phyloP scores from a whole-genome alignment of 805 yeast species.

The Spathaspora sp. region DNA sequence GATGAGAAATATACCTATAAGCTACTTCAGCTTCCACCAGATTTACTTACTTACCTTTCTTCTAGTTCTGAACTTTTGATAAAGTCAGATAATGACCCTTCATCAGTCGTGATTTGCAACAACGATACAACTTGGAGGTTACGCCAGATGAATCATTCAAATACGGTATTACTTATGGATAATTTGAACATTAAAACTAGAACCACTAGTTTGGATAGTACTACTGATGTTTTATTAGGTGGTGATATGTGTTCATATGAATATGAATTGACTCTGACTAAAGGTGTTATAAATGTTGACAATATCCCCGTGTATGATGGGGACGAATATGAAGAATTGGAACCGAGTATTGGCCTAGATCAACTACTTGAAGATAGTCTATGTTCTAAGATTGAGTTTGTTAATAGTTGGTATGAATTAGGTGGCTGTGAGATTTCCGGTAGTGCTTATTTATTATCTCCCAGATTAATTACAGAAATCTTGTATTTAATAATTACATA shows the following conservation, averaged over 20 bases:
- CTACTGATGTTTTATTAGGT: constrained; percentile 18
- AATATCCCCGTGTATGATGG: constrained; percentile 24
- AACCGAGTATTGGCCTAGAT: constrained; percentile 12
- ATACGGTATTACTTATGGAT: constrained; percentile 61
- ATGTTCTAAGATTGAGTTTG: constrained; percentile 54
- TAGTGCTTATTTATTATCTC: constrained; percentile 28
- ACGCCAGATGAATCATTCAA: constrained; percentile 83
- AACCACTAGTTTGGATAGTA: constrained; percentile 1
- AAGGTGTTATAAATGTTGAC: constrained; percentile 28
- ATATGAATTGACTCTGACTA: constrained; percentile 27
- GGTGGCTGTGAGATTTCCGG: constrained; percentile 58
- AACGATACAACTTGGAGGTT: constrained; percentile 55
- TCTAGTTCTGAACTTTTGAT: constrained; percentile 23
- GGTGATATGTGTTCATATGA: constrained; percentile 26
- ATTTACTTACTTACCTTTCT: constrained; percentile 36
- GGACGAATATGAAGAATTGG: constrained; percentile 2
- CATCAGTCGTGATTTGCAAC: constrained; percentile 58
- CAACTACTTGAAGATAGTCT: constrained; percentile 44
- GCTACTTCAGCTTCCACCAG: constrained; percentile 52
- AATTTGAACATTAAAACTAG: constrained; percentile 12
- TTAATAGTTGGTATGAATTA: constrained; percentile 43
- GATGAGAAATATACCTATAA: constrained; percentile 31
- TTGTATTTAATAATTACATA: constrained; percentile 24
- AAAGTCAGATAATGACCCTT: constrained; percentile 24
- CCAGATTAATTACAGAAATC: constrained; percentile 20